Base-by-base conservation (phyloP, 2,329 filamentous ascomycete species). In the Fusarium nematophilum region DNA sequence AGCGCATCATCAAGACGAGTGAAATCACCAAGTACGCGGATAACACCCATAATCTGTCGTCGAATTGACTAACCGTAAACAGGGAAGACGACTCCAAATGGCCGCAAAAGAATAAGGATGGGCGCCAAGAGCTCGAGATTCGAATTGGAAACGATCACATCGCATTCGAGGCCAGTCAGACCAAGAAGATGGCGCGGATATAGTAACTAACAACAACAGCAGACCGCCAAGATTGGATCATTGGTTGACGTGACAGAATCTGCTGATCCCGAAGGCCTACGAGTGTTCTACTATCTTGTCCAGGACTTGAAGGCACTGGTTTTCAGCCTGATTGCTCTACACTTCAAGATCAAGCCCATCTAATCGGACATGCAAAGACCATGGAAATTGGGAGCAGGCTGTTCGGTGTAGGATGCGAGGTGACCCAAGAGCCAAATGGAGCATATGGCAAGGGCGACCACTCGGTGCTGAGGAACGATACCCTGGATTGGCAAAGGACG, bases 31-130 rank as follows among this genome's bases (percentile, higher is more conserved):
- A 98, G 92, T 96, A 85, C 49, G 82, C 40, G 25, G 34, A 42
- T 14, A 14, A 13, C 23, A 15, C 42, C n/a, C 9, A 37, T 30
- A 23, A 18, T 13, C 18, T 25, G 17, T 17, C 11, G 65, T n/a
- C 33, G 43, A 43, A 26, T 29, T 25, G 15, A 8, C 65, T 69
- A 55, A 69, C 53, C 18, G 27, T 36, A 9, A 26, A 25, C 66
- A 96, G 92, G 81, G 95, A 99, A 87, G 95, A 99, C 73, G 95
- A 99, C 75, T 91, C 89, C 21, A 97, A 97, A 75, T 99, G 95
- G 95, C 95, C 95, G 1, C 92, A 96, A 76, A 99, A 98, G 86
- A 99, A 99, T 81, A 98, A 98, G 79, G 95, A 99, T 70, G 95
- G 95, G 29, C 87, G 94, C 62, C 95, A 99, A 75, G 95, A 99